Base-by-base conservation (phyloP, 2,329 filamentous ascomycete genomes). In the Ascocoryne sarcoides region DNA sequence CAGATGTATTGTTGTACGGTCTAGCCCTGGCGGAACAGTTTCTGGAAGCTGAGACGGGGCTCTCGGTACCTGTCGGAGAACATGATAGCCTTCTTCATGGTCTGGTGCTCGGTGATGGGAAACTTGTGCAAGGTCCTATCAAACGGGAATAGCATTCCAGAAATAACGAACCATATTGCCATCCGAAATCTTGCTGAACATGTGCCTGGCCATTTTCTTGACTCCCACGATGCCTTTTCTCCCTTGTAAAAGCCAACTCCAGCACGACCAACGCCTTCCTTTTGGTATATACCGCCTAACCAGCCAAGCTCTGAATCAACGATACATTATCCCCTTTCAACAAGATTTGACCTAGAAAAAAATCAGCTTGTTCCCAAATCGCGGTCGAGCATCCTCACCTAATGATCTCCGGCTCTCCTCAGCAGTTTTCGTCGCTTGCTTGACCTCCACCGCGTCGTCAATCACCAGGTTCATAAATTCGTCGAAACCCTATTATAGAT, bases 381-480 rank as follows among this genome's bases (percentile, higher is more conserved):
- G 28, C 34, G n/a, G 12, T 12, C 10, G 2, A 8, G 26, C 3
- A 3, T 10, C 14, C 73, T 47, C 73, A 94, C 89, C 90, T 38
- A 95, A 63, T 32, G 79, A 71, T 63, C 85, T 79, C 61, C 89
- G 75, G 51, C 77, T 79, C 66, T 93, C 89, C 51, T 82, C 78
- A 31, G 84, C 82, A 12, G 76, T 79, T 70, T 93, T 94, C 48
- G 84, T 88, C 40, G 85, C 71, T 59, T 87, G 76, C 62, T 82
- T 84, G 32, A 98, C 88, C 66, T 96, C 90, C 42, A 95, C 79
- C 20, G 92, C 92, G 55, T 98, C 88, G 59, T 98, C 92, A 51
- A 95, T 76, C 29, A 96, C 92, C 36, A 98, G 71, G 68, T 98
- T 98, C 89, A 98, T 95, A 68, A 96, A 98, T 65, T 98, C 92